Evolutionary conservation across 257 asterid species (phyloP).

Genomic region (Lithospermum erythrorhizon): DNA sequence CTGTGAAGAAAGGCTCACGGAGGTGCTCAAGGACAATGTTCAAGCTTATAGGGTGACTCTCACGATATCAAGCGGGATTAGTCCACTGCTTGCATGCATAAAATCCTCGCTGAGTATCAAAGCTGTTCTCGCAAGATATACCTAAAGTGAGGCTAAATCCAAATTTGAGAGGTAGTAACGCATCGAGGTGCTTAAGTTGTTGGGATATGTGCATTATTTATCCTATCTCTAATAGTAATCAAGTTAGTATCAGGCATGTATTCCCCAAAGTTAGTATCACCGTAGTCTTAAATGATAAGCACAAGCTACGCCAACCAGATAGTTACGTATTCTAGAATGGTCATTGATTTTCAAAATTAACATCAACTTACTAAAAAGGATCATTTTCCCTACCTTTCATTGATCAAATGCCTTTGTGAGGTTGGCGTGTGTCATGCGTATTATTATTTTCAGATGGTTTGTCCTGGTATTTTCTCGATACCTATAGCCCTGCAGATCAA

Average conservation of each 20-base stretch:
- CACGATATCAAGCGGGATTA: background rate
- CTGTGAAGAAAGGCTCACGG: background rate
- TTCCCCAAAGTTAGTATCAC: background rate
- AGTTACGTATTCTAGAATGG: background rate
- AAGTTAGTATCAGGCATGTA: background rate
- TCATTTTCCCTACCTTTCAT: background rate
- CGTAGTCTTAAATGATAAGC: background rate
- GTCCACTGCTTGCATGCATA: background rate
- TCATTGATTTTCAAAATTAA: background rate
- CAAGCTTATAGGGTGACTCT: background rate
- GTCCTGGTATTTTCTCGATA: background rate
- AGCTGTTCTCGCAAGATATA: too few relatives aligned
- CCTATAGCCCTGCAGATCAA: background rate
- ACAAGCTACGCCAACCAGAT: background rate
- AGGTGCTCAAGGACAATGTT: background rate
- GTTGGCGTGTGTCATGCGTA: background rate
- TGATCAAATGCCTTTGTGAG: background rate
- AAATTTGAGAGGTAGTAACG: background rate
- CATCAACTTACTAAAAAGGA: background rate
- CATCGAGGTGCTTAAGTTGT: background rate
- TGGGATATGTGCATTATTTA: background rate
- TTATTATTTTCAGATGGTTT: background rate
- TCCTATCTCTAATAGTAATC: background rate
- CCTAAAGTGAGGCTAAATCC: background rate
- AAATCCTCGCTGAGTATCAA: too few relatives aligned